Conservation (phyloP, 192 early-diverging fungal species). For the Kappamyces sp. region DNA sequence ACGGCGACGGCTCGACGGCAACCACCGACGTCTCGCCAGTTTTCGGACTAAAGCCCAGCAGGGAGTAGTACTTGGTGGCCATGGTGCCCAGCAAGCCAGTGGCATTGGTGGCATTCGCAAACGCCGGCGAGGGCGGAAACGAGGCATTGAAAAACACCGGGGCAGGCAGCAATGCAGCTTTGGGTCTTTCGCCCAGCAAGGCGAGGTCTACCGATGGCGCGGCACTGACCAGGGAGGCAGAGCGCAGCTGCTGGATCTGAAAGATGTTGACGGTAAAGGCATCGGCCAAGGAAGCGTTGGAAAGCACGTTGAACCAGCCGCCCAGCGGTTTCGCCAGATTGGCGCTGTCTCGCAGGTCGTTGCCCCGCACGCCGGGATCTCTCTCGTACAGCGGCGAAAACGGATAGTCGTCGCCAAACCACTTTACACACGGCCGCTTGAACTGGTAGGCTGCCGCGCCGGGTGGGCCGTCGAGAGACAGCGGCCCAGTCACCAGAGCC, state of each 20-base stretch:
- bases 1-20: conserved; percentile 30
- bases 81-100: conserved; percentile 35
- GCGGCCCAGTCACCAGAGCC: neutral
- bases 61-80: conserved; percentile 26
- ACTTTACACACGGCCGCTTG: conserved; percentile 6
- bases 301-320: conserved; percentile 12
- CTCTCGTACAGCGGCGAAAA: conserved; percentile 7
- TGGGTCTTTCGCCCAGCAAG: neutral
- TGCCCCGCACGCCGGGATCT: neutral
- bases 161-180: neutral
- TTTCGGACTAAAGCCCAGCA: conserved; percentile 16
- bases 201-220: neutral
- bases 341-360: neutral
- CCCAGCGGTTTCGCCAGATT: conserved; percentile 9
- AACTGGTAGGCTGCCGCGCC: neutral
- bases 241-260: conserved; percentile 3
- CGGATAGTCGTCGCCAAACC: conserved; percentile 18
- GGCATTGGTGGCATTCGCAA: conserved; percentile 11
- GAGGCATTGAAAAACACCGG: neutral
- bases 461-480: neutral
- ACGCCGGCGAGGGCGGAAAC: neutral
- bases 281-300: neutral
- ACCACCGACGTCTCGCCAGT: conserved; percentile 27
- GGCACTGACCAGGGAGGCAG: neutral
- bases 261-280: neutral